These are phyloP conservation scores for Xylaria sp. DNA, from an alignment of 2,329 filamentous ascomycete genomes.

Conservation along the genomic window DNA sequence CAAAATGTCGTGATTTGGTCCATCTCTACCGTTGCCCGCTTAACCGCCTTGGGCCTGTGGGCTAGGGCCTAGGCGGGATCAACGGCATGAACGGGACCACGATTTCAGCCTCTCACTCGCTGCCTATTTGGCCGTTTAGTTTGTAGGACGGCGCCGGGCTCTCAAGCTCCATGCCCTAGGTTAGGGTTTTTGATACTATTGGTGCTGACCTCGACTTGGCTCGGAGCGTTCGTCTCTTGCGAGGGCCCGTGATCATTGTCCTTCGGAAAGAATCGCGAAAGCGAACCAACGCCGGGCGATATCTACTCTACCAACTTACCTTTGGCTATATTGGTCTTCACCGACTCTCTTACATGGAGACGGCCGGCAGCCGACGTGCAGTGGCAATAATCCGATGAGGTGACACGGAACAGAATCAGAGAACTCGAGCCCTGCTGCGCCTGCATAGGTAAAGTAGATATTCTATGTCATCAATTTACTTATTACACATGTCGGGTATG, in stretches of 20 bases:
- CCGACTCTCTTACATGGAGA: neutral
- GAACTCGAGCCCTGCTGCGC: too few species aligned
- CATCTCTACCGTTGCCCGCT: neutral
- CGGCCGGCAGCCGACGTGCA: neutral
- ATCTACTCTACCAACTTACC: neutral
- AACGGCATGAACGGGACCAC: neutral
- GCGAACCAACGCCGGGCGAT: neutral
- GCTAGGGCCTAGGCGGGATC: neutral
- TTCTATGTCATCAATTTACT: neutral
- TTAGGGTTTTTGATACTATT: neutral
- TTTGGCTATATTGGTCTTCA: too few species aligned
- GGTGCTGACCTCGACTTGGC: slow-evolving; percentile 6
- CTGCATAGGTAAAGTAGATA: too few species aligned
- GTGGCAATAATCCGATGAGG: neutral
- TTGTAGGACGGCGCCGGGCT: neutral
- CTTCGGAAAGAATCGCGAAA: neutral
- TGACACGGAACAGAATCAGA: neutral
- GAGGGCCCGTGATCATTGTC: neutral
- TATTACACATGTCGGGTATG: neutral
- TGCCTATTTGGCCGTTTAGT: neutral
- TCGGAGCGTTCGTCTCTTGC: slow-evolving; percentile 2
- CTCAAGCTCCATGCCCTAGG: slow-evolving; percentile 1
- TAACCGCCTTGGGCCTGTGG: neutral
- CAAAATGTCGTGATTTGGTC: neutral
- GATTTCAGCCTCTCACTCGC: neutral